Evolutionary conservation across 768 basidiomycete species (phyloP), one percentile per base, ranked within the genome.

Genomic region (Psilocybe tampanensis): DNA sequence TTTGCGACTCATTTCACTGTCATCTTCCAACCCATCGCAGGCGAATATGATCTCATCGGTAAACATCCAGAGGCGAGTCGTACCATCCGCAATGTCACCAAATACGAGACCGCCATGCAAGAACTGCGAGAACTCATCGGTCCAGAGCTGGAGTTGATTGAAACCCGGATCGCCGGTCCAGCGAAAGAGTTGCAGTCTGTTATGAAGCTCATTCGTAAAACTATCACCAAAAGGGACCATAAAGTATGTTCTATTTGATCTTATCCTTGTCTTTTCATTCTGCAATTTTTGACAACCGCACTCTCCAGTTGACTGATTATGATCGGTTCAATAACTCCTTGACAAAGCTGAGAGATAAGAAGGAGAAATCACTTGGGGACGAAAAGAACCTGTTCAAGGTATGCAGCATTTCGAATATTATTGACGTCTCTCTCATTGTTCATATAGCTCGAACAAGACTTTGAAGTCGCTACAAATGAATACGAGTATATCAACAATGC

Each of bases 381-480:
- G 96, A 98, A 80, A 97, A 98, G 83, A 93, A 95, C 67, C 68
- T 96, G 59, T 97, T 96, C 85, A 97, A 96, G 81, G 94, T 90
- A 55, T 21, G 51, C 44, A 9, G 36, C 34, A 24, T 51, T n/a
- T 21, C 23, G 17, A 33, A 11, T 21, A 13, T 34, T 17, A 43
- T n/a, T 8, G 22, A 33, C 26, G 53, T 44, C 18, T 39, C 8
- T 26, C 54, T 56, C 11, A 71, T 71, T 72, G n/a, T 52, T 11
- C 41, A 33, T 22, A 12, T 53, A 95, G 93, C 82, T 95, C 51
- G 95, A 97, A 69, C 95, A 97, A 87, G 95, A 97, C 70, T 96
- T 94, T 66, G 95, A 97, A 68, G 74, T 89, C 57, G 94, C 93
- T 18, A 88, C 91, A 2, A 92, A 89, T 60, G 95, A 98, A 65